A percentile compares a stretch with the other conserved stretches of the same genome.
Evolutionary conservation across 179 eudicot species (phyloP).

Genomic region (Silene coronaria): DNA sequence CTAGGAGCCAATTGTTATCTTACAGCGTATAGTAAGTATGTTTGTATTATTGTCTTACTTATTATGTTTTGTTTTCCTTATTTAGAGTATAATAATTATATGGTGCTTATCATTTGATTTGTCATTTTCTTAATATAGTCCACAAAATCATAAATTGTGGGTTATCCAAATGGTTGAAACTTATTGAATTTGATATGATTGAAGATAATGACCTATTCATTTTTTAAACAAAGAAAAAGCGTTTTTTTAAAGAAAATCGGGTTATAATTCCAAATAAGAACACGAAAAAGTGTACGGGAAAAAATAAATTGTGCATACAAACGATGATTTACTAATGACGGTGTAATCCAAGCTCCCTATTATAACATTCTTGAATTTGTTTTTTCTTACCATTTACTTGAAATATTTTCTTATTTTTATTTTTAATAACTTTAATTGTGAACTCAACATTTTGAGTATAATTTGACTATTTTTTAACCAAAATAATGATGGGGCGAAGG

Average conservation of each 20-base stretch:
- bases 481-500: too few species aligned
- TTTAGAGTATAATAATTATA: not conserved
- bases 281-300: too few species aligned
- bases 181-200: not conserved
- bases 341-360: too few species aligned
- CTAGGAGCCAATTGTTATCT: not conserved
- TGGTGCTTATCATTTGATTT: not conserved
- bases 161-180: conserved; percentile 7
- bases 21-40: not conserved
- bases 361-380: too few species aligned
- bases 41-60: not conserved
- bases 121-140: conserved; percentile 9
- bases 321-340: too few species aligned
- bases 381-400: too few species aligned
- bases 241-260: not conserved
- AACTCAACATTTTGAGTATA: too few species aligned
- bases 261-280: too few species aligned
- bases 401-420: too few species aligned
- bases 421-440: too few species aligned
- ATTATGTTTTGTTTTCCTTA: not conserved
- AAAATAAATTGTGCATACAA: too few species aligned
- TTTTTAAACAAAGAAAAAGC: not conserved
- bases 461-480: too few species aligned
- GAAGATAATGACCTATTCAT: not conserved
- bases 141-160: not conserved